Conservation (phyloP, 31 red algal genomes). For the Pterothamnion heteromorphum region DNA sequence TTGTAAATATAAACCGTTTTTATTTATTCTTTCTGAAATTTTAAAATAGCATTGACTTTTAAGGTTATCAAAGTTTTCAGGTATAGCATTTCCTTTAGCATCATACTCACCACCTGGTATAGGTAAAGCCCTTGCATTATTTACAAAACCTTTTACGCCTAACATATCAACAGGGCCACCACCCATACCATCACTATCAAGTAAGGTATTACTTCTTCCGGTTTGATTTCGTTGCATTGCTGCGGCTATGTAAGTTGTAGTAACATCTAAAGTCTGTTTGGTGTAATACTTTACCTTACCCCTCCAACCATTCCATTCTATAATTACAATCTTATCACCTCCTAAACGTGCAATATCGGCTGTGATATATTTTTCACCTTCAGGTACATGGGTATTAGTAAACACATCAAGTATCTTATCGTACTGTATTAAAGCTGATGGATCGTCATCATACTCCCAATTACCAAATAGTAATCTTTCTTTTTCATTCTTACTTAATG, state of each 20-base stretch:
- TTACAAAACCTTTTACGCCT: not conserved
- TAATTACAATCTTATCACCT: not conserved
- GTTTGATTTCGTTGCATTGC: no score
- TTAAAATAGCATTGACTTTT: not conserved
- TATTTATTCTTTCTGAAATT: not conserved
- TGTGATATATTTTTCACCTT: not conserved
- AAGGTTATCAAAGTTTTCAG: not conserved
- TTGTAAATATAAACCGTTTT: not conserved
- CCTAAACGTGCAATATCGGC: not conserved
- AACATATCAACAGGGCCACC: not conserved
- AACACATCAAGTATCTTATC: not conserved
- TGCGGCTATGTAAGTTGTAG: no score
- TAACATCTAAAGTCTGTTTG: not conserved
- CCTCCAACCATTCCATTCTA: not conserved
- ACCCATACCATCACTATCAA: not conserved
- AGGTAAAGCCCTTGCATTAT: not conserved
- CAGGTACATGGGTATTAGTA: not conserved
- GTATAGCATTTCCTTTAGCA: not conserved
- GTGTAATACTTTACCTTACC: not conserved
- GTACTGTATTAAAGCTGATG: not conserved
- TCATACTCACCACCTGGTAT: not conserved
- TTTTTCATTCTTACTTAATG: not conserved
- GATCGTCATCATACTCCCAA: not conserved
- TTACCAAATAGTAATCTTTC: not conserved
- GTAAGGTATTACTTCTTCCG: not conserved